phyloP scores from a whole-genome alignment of 768 basidiomycete genomes.

The Sporobolomyces pararoseus region DNA sequence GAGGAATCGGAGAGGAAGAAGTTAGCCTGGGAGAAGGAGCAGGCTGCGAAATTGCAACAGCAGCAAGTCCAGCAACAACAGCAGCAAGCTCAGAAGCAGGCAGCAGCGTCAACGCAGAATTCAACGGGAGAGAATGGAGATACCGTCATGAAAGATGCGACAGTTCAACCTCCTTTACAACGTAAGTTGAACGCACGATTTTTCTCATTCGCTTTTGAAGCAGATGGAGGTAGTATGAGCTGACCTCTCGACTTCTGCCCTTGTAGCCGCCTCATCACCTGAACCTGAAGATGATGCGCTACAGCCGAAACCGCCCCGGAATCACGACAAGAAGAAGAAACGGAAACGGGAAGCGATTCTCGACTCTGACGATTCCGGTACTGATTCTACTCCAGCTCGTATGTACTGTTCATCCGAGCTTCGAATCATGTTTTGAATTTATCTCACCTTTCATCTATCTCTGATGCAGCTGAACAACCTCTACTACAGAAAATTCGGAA shows the following conservation, averaged over 20 bases:
- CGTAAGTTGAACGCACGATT: too few species aligned
- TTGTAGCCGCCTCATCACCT: slow-evolving; percentile 1
- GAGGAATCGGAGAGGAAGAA: slow-evolving; percentile 2
- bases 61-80: neutral
- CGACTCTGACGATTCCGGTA: slow-evolving; percentile 40
- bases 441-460: neutral
- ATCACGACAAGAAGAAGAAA: slow-evolving; percentile 39
- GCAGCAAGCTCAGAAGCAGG: neutral
- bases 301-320: slow-evolving; percentile 34
- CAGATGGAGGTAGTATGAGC: too few species aligned
- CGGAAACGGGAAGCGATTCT: slow-evolving; percentile 33
- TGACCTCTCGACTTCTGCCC: too few species aligned
- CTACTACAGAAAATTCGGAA: slow-evolving; percentile 29
- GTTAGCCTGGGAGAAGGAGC: slow-evolving; percentile 4
- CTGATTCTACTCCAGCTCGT: slow-evolving; percentile 22
- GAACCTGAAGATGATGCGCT: slow-evolving; percentile 29
- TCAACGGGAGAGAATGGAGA: neutral
- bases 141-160: neutral
- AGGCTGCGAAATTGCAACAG: neutral
- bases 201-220: too few species aligned
- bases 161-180: slow-evolving; percentile 1
- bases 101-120: neutral
- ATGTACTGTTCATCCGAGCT: neutral
- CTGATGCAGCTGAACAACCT: slow-evolving; percentile 6
- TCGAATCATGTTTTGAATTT: too few species aligned